Base-by-base conservation (phyloP, 1,284 basidiomycete genomes). In the Ceratobasidium theobromae region DNA sequence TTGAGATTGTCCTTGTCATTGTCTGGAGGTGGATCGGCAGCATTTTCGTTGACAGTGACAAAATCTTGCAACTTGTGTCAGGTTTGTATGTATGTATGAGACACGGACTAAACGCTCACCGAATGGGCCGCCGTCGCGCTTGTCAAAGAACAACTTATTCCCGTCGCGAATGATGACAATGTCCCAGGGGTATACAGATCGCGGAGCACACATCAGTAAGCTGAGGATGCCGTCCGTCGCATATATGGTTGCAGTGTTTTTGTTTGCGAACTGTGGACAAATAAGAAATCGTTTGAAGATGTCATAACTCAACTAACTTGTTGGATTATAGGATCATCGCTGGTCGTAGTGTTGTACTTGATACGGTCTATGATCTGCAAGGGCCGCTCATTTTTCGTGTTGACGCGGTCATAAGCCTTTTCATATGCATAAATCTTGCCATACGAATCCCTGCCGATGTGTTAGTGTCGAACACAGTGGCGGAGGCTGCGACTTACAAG, bases 181-280 rank as follows among this genome's bases (percentile, higher is more conserved):
- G 76, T 99, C 97, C 97, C 97, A 99, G 25, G 97, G 96, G 79
- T 98, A 96, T 68, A 98, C 92, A 14, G 95, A 95, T 71, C 97
- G 84, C 4, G 94, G 88, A 6, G 96, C 89, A 72, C 91, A 94
- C 97, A 99, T 99, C 70, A 99, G 86, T 18, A 98, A 89, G 69
- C 92, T 90, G 53, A 99, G 86, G 74, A 99, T 98, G 70, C 91
- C 88, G 80, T 99, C 97, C 40, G 96, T 99, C 23, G 94, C 90
- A 76, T 95, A 99, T 67, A 99, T 87, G 43, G 85, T 87, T 12
- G 92, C 95, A 52, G 84, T 83, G 72, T 87, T 86, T 78, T 88
- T 91, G 70, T 84, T 79, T 48, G 89, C 89, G 70, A 93, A 84
- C 91, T 93, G 75, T 45, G 60, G 52, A 62, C 41, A 67, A 6